A percentile compares a stretch with the other conserved stretches of the same genome.
Evolutionary conservation across 495 filamentous ascomycete species (phyloP).

Genomic region (Penicillium ochrochloron): DNA sequence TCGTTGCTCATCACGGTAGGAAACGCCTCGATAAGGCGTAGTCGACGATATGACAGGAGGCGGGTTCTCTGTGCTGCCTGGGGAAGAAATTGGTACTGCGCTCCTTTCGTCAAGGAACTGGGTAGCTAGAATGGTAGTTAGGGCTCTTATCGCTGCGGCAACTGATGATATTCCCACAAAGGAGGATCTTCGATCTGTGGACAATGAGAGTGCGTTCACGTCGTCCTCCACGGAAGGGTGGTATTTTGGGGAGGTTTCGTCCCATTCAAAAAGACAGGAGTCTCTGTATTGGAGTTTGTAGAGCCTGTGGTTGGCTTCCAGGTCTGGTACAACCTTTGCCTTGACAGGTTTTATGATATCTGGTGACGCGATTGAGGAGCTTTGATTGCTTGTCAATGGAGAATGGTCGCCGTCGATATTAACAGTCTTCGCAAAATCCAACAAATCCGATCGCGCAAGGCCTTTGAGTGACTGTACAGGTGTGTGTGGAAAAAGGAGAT

Average conservation of each 20-base stretch:
- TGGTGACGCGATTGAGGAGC: conserved; percentile 17
- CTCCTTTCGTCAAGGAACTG: conserved; percentile 8
- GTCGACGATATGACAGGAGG: background rate
- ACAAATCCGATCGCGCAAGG: conserved; percentile 12
- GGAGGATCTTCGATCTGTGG: conserved; percentile 9
- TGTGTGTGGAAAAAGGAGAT: conserved; percentile 15
- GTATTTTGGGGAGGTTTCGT: conserved; percentile 14
- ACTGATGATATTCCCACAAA: conserved; percentile 22
- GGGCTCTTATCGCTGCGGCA: conserved; percentile 13
- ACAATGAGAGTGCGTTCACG: conserved; percentile 17
- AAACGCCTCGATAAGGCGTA: conserved; percentile 3
- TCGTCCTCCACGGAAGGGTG: conserved; percentile 14
- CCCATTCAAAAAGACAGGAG: conserved; percentile 16
- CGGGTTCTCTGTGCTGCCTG: background rate
- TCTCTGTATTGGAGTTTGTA: conserved; percentile 16
- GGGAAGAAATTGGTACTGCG: background rate
- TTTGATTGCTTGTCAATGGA: conserved; percentile 13
- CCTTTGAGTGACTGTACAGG: conserved; percentile 14
- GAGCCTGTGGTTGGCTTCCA: conserved; percentile 14
- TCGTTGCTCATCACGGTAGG: conserved; percentile 21
- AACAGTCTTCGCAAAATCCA: conserved; percentile 11
- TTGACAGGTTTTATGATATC: conserved; percentile 2
- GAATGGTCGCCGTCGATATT: conserved; percentile 6
- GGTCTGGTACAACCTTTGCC: conserved; percentile 4
- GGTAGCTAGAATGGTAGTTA: conserved; percentile 3